Conservation (phyloP, 257 asterid genomes). For the Mentha longifolia region DNA sequence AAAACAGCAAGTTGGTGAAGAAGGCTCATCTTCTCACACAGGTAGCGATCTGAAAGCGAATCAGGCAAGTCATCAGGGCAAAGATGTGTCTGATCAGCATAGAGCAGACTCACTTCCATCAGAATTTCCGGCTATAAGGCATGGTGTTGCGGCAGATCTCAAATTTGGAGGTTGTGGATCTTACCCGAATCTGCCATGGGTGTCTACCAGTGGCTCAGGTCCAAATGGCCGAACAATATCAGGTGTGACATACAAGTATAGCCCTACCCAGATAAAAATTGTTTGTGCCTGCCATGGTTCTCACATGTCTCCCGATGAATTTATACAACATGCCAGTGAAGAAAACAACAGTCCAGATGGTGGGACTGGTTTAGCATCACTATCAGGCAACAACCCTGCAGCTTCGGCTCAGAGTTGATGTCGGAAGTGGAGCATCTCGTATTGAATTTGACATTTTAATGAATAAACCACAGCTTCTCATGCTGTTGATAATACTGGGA, state of each 20-base stretch:
- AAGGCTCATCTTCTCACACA: constrained; percentile 56
- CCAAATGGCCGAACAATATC: constrained; percentile 89
- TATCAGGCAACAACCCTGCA: constrained; percentile 66
- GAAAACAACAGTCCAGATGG: constrained; percentile 52
- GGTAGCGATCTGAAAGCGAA: constrained; percentile 55
- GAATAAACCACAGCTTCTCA: constrained; percentile 29
- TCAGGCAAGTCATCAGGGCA: constrained; percentile 43
- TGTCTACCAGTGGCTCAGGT: constrained; percentile 79
- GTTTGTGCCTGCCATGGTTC: constrained; percentile 97
- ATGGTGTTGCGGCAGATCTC: constrained; percentile 83
- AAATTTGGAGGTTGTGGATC: constrained; percentile 92
- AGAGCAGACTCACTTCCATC: constrained; percentile 60
- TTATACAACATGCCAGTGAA: constrained; percentile 73
- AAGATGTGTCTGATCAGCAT: constrained; percentile 55
- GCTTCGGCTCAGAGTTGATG: constrained; percentile 80
- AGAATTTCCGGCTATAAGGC: constrained; percentile 81
- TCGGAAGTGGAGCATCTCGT: constrained; percentile 13
- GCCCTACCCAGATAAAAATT: constrained; percentile 82
- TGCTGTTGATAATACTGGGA: constrained; percentile 14
- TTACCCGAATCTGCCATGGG: constrained; percentile 94
- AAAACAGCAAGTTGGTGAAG: constrained; percentile 63
- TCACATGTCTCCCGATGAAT: constrained; percentile 92
- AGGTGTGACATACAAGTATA: constrained; percentile 85
- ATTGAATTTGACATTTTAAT: neutral
- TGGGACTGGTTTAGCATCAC: constrained; percentile 53